These are phyloP conservation scores for Symbiotaphrina buchneri DNA, from an alignment of 495 filamentous ascomycete genomes.

Conservation along the genomic window DNA sequence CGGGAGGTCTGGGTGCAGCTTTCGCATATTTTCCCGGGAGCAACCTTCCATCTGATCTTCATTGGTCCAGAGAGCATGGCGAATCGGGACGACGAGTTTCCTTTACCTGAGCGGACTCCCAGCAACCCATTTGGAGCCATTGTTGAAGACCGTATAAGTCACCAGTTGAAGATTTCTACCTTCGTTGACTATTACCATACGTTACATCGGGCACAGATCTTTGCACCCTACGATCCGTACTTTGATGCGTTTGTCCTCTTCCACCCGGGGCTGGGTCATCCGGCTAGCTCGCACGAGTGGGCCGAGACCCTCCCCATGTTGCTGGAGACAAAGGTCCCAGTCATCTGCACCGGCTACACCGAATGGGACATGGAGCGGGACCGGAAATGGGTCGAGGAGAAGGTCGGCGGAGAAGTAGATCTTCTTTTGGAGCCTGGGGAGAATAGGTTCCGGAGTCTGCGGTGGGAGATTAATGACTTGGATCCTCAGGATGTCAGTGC, in stretches of 20 bases:
- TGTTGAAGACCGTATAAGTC: slow-evolving; percentile 68
- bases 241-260: slow-evolving; percentile 93
- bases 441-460: slow-evolving; percentile 80
- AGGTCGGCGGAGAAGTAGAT: slow-evolving; percentile 73
- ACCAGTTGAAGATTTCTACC: slow-evolving; percentile 81
- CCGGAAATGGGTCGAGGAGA: slow-evolving; percentile 67
- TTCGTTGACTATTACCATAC: slow-evolving; percentile 98
- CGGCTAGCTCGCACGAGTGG: slow-evolving; percentile 84
- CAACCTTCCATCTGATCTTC: slow-evolving; percentile 67
- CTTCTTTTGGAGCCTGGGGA: slow-evolving; percentile 78
- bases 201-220: slow-evolving; percentile 68
- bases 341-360: slow-evolving; percentile 88
- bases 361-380: slow-evolving; percentile 86
- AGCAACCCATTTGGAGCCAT: slow-evolving; percentile 80
- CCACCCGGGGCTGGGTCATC: slow-evolving; percentile 89
- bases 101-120: slow-evolving; percentile 61
- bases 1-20: slow-evolving; percentile 89
- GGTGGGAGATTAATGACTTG: slow-evolving; percentile 92
- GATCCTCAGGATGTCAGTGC: slow-evolving; percentile 88
- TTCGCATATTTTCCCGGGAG: slow-evolving; percentile 66
- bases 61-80: slow-evolving; percentile 92
- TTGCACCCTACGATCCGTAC: slow-evolving; percentile 90
- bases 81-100: slow-evolving; percentile 75
- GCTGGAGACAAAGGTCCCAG: slow-evolving; percentile 83
- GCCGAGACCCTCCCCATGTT: slow-evolving; percentile 68